Evolutionary conservation across 1,139 yeast species (phyloP).

Genomic region (Lipomyces yarrowii): DNA sequence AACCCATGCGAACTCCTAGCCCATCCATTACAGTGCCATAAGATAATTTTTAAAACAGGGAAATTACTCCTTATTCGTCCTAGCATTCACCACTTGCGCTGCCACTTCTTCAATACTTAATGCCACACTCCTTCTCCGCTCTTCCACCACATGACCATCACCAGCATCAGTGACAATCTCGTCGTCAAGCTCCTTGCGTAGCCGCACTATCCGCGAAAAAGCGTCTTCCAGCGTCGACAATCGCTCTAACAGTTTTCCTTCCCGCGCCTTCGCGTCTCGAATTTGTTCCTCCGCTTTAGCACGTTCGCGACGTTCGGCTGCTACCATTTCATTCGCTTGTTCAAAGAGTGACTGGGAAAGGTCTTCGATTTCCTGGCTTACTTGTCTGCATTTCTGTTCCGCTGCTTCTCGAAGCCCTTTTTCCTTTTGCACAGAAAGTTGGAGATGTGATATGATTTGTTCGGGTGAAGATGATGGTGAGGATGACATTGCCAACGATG

Average conservation of each 20-base stretch:
- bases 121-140: slow-evolving; percentile 6
- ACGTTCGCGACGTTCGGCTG: slow-evolving; percentile 29
- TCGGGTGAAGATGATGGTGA: slow-evolving; percentile 15
- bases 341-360: slow-evolving; percentile 72
- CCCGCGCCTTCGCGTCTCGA: slow-evolving; percentile 17
- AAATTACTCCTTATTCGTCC: not conserved
- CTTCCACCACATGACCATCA: not conserved
- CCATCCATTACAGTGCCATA: not conserved
- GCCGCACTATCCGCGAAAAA: slow-evolving; percentile 11
- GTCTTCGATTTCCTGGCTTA: slow-evolving; percentile 76
- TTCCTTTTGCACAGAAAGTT: slow-evolving; percentile 36
- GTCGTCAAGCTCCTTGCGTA: slow-evolving; percentile 14
- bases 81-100: slow-evolving; percentile 8
- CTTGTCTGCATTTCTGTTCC: slow-evolving; percentile 58
- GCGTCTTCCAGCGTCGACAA: slow-evolving; percentile 20
- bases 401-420: slow-evolving; percentile 51
- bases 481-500: slow-evolving; percentile 10
- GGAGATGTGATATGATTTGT: slow-evolving; percentile 22
- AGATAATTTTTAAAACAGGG: not conserved
- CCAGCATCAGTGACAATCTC: not conserved
- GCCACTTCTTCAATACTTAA: slow-evolving; percentile 14
- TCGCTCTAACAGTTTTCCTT: slow-evolving; percentile 14
- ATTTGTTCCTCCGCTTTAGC: slow-evolving; percentile 19
- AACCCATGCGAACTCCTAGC: not conserved
- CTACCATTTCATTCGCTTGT: slow-evolving; percentile 79